Conservation (phyloP, 306 rosid genomes). For the Arachis hypogaea region DNA sequence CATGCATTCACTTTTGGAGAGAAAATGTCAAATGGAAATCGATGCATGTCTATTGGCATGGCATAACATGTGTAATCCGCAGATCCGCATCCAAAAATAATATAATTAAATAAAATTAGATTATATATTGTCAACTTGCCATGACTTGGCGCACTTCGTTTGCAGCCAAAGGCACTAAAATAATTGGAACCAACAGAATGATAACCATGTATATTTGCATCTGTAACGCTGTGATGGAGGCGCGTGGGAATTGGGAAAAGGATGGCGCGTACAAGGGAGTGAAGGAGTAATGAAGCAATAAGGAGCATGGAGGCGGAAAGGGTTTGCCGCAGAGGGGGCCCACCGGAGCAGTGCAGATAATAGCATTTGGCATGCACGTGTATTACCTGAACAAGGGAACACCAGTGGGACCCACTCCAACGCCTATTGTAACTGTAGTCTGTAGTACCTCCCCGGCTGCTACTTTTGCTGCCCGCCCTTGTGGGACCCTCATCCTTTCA, state of each 20-base stretch:
- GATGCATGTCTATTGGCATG: background rate
- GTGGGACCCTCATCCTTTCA: background rate
- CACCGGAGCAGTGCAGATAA: background rate
- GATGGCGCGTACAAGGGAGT: background rate
- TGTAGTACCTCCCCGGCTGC: constrained; percentile 1
- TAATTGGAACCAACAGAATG: too few relatives aligned
- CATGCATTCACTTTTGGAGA: background rate
- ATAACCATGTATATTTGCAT: too few relatives aligned
- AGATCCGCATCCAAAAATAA: background rate
- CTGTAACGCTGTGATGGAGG: too few relatives aligned
- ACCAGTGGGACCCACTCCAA: constrained; percentile 8
- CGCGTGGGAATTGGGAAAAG: too few relatives aligned
- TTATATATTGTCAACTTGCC: background rate
- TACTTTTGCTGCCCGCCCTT: background rate
- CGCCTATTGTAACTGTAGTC: too few relatives aligned
- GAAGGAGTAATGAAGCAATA: background rate
- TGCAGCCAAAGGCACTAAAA: background rate
- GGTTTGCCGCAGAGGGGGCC: background rate
- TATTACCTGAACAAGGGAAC: background rate
- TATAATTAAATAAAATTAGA: background rate
- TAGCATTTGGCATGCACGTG: constrained; percentile 33
- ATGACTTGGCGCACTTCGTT: background rate
- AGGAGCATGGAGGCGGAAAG: constrained; percentile 20
- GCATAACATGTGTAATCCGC: background rate
- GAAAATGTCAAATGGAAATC: background rate